Evolutionary conservation across 2,329 filamentous ascomycete species (phyloP), one percentile per base, ranked within the genome.

Genomic region (Tolypocladium tundrense): DNA sequence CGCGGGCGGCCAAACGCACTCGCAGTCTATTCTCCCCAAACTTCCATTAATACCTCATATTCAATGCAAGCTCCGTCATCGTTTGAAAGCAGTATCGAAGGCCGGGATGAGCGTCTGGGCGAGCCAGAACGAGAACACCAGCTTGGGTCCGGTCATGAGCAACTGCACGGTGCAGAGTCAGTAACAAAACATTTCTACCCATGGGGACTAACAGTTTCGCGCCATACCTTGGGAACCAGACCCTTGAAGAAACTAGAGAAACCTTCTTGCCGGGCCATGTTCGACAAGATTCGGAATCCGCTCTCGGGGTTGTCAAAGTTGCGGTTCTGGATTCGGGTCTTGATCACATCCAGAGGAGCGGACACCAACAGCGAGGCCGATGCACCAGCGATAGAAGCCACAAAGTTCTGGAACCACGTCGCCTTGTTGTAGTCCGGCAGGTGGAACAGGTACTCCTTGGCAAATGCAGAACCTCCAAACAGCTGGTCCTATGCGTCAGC

Each of bases 71-170:
- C 24, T 57, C 55, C 57, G 63, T 64, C 68, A 72, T 64, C 70
- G 70, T 59, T 68, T 69, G 58, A 81, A 67, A 62, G 75, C 74
- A 59, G 66, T 71, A 66, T 85, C 90, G 74, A 97, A 97, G 43
- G 91, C 88, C 55, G 94, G 94, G 70, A 99, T 99, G 68, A 99
- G 80, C 37, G 94, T 97, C 81, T 99, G 94, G 59, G 94, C 94
- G 70, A 99, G 85, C 94, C 94, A 99, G 86, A 99, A 99, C 61
- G 92, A 97, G 81, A 99, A 99, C 62, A 97, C 94, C 60, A 99
- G 83, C 84, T 99, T 99, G 62, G 94, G 94, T 31, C 94, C 95
- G 19, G 94, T 99, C 94, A 99, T 99, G 69, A 99, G 83, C 63
- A 99, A 85, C 88, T 86, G 59, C 43, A 45, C 60, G 42, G 59